These are phyloP conservation scores for Leccinum variicolor DNA, from an alignment of 768 basidiomycete genomes.

Conservation along the genomic window DNA sequence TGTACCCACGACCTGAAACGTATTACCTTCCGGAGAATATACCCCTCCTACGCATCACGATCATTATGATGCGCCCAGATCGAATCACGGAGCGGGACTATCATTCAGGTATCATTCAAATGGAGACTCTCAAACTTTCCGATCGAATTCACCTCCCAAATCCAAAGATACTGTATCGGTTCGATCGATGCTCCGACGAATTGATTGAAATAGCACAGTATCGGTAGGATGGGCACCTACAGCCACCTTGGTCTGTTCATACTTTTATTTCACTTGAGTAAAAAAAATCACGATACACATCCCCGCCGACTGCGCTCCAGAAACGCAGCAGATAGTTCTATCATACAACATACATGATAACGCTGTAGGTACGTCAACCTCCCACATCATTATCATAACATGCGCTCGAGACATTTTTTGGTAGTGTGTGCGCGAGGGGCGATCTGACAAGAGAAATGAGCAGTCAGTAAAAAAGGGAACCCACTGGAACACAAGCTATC, in stretches of 20 bases:
- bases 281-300: not conserved
- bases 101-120: too few relatives aligned
- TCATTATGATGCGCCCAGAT: not conserved
- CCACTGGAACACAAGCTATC: not conserved
- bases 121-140: not conserved
- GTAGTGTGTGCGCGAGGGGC: slow-evolving; percentile 1
- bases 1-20: not conserved
- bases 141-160: not conserved
- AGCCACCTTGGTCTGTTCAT: too few relatives aligned
- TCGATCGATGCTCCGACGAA: too few relatives aligned
- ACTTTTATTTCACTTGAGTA: too few relatives aligned
- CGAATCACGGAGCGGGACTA: not conserved
- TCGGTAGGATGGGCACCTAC: too few relatives aligned
- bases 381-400: not conserved
- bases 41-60: too few relatives aligned
- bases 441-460: slow-evolving; percentile 10
- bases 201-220: too few relatives aligned
- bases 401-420: not conserved
- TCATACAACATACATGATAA: too few relatives aligned
- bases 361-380: not conserved
- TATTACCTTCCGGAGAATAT: too few relatives aligned
- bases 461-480: not conserved
- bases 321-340: not conserved
- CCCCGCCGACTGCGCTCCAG: not conserved
- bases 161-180: too few relatives aligned